Base-by-base conservation (phyloP, 1,284 basidiomycete species). In the Papiliotrema laurentii region DNA sequence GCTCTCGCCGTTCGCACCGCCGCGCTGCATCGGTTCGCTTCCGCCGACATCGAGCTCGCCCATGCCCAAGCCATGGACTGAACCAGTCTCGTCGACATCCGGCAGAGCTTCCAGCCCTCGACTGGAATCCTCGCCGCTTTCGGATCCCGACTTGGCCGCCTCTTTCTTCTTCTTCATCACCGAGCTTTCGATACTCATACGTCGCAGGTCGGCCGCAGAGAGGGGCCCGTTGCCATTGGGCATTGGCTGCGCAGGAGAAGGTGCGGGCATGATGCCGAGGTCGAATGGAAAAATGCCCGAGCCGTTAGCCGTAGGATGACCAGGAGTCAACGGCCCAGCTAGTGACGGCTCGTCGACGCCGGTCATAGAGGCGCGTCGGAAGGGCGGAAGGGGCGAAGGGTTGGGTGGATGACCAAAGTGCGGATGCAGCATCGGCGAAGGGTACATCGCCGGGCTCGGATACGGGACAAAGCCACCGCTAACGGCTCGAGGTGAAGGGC, bases 301-400 rank as follows among this genome's bases (percentile, higher is more conserved):
- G 13, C 21, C 25, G 4, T n/a, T 13, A 27, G 25, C 25, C 16
- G 18, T 27, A n/a, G n/a, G n/a, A 14, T 47, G 28, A 5, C 50
- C 50, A 4, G 66, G 66, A 5, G 64, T 69, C 11, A 68, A 47
- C 5, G 66, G 64, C 11, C 68, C 68, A n/a, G 68, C 66, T 2
- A 66, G 54, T 5, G 47, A 33, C 24, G 40, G 44, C 11, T 52
- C 53, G 6, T 4, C 34, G 11, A 34, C n/a, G 28, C 53, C 54
- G 19, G 36, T 25, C 4, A 43, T 45, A 1, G 56, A 59, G 11
- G 56, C n/a, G 5, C 61, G 49, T 13, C 63, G 37, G 47, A 51
- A 61, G 6, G 55, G 57, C 25, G 45, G 51, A 18, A 59, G 62
- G 5, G 56, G 56, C n/a, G n/a, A n/a, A n/a, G n/a, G n/a, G n/a